Conservation (phyloP, 2,329 filamentous ascomycete genomes). For the Paraphaeosphaeria sporulosa region DNA sequence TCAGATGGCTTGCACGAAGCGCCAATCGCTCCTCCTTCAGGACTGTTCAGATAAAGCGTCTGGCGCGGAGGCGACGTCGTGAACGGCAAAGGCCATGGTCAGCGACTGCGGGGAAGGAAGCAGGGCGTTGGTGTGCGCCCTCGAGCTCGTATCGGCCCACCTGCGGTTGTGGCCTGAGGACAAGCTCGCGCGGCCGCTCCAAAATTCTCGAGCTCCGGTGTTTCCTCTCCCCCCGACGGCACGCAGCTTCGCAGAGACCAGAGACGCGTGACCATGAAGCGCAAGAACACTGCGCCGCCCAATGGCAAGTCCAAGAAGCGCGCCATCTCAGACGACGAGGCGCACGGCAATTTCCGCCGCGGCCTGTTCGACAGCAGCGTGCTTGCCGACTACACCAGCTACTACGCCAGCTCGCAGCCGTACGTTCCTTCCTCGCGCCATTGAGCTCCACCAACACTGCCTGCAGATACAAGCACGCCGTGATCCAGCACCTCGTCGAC, state of each 20-base stretch:
- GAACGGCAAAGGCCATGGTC: conserved; percentile 3
- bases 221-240: background rate
- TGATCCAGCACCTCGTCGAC: conserved; percentile 83
- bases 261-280: conserved; percentile 48
- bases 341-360: conserved; percentile 48
- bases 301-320: conserved; percentile 54
- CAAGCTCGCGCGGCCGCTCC: conserved; percentile 5
- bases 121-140: conserved; percentile 7
- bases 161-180: conserved; percentile 8
- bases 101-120: conserved; percentile 15
- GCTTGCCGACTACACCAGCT: conserved; percentile 43
- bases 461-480: conserved; percentile 83
- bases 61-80: background rate
- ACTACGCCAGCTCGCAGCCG: conserved; percentile 51
- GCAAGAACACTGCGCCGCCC: conserved; percentile 50
- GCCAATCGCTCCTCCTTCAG: conserved; percentile 9
- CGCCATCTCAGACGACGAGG: conserved; percentile 51
- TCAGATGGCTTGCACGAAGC: background rate
- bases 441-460: conserved; percentile 15
- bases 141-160: conserved; percentile 11
- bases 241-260: background rate
- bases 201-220: conserved; percentile 7
- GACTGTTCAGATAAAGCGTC: background rate
- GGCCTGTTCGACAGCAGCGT: conserved; percentile 49
- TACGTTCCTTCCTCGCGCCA: conserved; percentile 29